These are phyloP conservation scores for Pyrenophora seminiperda DNA, from an alignment of 2,329 filamentous ascomycete species.

Conservation along the genomic window DNA sequence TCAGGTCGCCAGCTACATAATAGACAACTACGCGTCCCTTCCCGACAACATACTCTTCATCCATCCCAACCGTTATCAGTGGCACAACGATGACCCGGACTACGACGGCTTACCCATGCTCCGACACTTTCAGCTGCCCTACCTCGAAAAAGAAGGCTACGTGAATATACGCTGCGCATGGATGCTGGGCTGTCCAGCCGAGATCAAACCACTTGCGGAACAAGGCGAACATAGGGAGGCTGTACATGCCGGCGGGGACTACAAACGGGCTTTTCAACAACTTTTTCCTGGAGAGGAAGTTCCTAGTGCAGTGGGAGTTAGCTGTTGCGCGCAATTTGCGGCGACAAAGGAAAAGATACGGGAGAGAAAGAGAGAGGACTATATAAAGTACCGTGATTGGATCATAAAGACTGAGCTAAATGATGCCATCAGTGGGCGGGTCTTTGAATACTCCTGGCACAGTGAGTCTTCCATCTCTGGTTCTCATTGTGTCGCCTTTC, in stretches of 20 bases:
- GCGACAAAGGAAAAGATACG: constrained; percentile 55
- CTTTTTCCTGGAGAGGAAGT: constrained; percentile 52
- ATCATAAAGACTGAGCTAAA: constrained; percentile 53
- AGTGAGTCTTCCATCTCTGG: constrained; percentile 49
- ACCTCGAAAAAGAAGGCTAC: constrained; percentile 58
- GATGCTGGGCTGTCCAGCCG: constrained; percentile 58
- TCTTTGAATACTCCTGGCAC: constrained; percentile 66
- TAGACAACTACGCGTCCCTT: constrained; percentile 49
- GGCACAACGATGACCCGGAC: constrained; percentile 60
- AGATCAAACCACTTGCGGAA: constrained; percentile 55
- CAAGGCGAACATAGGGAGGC: constrained; percentile 49
- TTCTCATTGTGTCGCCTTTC: neutral
- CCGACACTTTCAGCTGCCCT: constrained; percentile 54
- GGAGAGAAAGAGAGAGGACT: constrained; percentile 55
- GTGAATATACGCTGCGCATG: constrained; percentile 61
- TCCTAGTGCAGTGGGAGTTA: constrained; percentile 55
- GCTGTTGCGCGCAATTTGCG: constrained; percentile 63
- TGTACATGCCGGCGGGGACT: constrained; percentile 57
- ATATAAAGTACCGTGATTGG: constrained; percentile 57
- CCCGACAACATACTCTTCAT: constrained; percentile 51
- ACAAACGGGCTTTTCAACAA: constrained; percentile 56
- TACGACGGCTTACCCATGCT: constrained; percentile 58
- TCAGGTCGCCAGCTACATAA: constrained; percentile 45
- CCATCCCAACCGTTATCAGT: constrained; percentile 52
- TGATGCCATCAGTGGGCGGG: constrained; percentile 58